Base-by-base conservation (phyloP, 2,329 filamentous ascomycete species). In the Penicillium sclerotiorum region DNA sequence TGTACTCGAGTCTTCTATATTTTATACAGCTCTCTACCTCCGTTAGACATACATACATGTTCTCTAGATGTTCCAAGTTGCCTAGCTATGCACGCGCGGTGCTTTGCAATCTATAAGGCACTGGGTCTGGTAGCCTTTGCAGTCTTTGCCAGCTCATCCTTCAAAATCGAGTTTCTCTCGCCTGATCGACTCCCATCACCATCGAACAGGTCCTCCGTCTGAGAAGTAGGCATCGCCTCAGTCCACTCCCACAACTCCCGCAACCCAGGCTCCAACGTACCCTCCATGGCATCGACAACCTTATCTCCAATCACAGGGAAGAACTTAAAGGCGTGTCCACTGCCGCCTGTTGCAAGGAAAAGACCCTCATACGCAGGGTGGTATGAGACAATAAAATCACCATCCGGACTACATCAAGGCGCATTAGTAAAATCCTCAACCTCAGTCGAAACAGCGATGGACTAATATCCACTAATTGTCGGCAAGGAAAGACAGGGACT, bases 301-400 rank as follows among this genome's bases (percentile, higher is more conserved):
- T 78, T 78, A 43, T 78, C 75, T 11, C 78, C 78, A n/a, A 81
- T 66, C 12, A 80, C 71, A 28, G 79, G 78, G 50, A 80, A 68
- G 66, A 81, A 80, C 56, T 81, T 81, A 64, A 73, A 81, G 8
- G 65, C 78, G 58, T 81, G 79, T n/a, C 78, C 77, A 43, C 75
- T 78, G 7, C 77, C 79, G 5, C 77, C 78, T 1, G 77, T 80
- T 8, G 78, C 78, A 40, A 81, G 62, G 62, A 79, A 78, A 5
- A 81, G 69, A 28, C 70, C 70, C 5, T 64, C 51, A 68, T 81
- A 81, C 13, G 76, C 70, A 0, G 87, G 87, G 61, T 90, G 86
- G 67, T 85, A 84, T 62, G 85, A 82, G 52, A 89, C 77, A 47
- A 90, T 77, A 73, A 88, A 90, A 64, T 90, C 84, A 18, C 82